A percentile compares a stretch with the other conserved stretches of the same genome.
These are phyloP conservation scores for barley (Hordeum vulgare) DNA, from an alignment of 176 grass and related monocot species.

Conservation along the genomic window MorexV3_pseudomolecules_assembly NC_058520.1:553980418-553980917, in stretches of 20 bases:
- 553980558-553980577: constrained; percentile 61
- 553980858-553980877: not conserved
- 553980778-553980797: constrained; percentile 75
- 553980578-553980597: constrained; percentile 70
- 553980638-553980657: constrained; percentile 85
- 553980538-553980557: constrained; percentile 51
- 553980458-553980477: constrained; percentile 49
- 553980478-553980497: constrained; percentile 34
- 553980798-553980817: constrained; percentile 90
- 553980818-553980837: not conserved
- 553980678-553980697: constrained; percentile 66
- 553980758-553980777: constrained; percentile 88
- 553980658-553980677: constrained; percentile 76
- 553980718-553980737: constrained; percentile 86
- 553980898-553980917: not conserved
- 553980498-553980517: constrained; percentile 41
- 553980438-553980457: constrained; percentile 56
- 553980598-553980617: constrained; percentile 70
- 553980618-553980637: constrained; percentile 59
- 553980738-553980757: constrained; percentile 97
- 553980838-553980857: not conserved
- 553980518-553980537: constrained; percentile 30
- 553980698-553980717: constrained; percentile 70
- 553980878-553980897: not conserved
- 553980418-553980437: constrained; percentile 62